phyloP scores from a whole-genome alignment of 768 basidiomycete species.

The Hygrophoropsis aurantiaca region DNA sequence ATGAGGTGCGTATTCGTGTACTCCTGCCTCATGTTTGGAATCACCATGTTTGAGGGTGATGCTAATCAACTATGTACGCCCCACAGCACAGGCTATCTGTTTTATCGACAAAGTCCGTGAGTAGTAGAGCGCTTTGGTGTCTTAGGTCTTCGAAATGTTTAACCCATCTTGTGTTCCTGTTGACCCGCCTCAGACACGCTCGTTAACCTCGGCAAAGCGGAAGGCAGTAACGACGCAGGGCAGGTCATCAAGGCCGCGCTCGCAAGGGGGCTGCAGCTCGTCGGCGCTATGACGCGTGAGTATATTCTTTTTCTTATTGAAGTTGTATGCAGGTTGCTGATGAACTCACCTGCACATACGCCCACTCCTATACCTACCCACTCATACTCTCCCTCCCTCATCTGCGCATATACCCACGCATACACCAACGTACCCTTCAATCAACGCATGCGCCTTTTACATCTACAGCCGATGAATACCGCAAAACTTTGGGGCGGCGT shows the following conservation, averaged over 20 bases:
- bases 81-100: slow-evolving; percentile 59
- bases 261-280: slow-evolving; percentile 82
- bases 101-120: slow-evolving; percentile 94
- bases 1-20: slow-evolving; percentile 59
- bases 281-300: slow-evolving; percentile 88
- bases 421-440: too few species aligned
- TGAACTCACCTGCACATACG: too few species aligned
- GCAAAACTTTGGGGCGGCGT: slow-evolving; percentile 85
- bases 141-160: neutral
- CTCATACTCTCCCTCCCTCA: neutral
- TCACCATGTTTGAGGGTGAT: slow-evolving; percentile 20
- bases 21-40: slow-evolving; percentile 25
- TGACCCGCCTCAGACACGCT: slow-evolving; percentile 52
- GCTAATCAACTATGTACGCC: slow-evolving; percentile 10
- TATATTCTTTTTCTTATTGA: too few species aligned
- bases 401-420: neutral
- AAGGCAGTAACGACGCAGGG: slow-evolving; percentile 89
- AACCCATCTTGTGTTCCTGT: neutral
- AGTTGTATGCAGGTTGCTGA: too few species aligned
- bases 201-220: slow-evolving; percentile 87
- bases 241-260: slow-evolving; percentile 93
- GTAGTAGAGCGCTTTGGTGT: slow-evolving; percentile 31
- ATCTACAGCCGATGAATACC: slow-evolving; percentile 78
- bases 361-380: too few species aligned
- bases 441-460: too few species aligned